Conservation (phyloP, 2,329 filamentous ascomycete genomes). For the Tolypocladium endophyticum region DNA sequence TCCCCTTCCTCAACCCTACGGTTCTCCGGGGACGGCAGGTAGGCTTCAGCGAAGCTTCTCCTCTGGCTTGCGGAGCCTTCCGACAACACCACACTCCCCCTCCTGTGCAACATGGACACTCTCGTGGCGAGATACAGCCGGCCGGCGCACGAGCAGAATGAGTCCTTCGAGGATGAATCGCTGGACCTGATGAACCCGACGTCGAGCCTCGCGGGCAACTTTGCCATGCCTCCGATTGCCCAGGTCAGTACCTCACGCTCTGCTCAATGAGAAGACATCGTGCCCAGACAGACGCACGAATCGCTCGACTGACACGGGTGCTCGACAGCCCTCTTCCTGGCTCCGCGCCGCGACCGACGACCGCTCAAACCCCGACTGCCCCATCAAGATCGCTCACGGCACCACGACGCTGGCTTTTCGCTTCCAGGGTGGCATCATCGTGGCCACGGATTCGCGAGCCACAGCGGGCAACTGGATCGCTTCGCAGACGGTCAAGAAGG, state of each 20-base stretch:
- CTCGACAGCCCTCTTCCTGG: slow-evolving; percentile 70
- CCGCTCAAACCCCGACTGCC: slow-evolving; percentile 89
- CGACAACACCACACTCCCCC: neutral
- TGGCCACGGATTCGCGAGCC: slow-evolving; percentile 93
- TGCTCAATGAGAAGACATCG: neutral
- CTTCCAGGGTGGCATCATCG: slow-evolving; percentile 97
- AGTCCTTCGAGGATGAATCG: slow-evolving; percentile 61
- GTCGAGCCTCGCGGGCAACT: slow-evolving; percentile 78
- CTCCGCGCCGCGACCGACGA: slow-evolving; percentile 96
- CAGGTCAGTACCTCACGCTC: slow-evolving; percentile 44
- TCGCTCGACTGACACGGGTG: neutral
- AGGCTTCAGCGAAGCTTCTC: neutral
- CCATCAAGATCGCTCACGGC: slow-evolving; percentile 98
- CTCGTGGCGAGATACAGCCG: slow-evolving; percentile 88
- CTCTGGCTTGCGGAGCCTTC: neutral
- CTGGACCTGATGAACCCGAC: slow-evolving; percentile 62
- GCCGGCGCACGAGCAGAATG: slow-evolving; percentile 60
- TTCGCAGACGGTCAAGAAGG: slow-evolving; percentile 99
- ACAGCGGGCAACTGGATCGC: slow-evolving; percentile 99
- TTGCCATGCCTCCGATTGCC: slow-evolving; percentile 86
- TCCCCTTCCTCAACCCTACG: neutral
- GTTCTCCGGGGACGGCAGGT: neutral
- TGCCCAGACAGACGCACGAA: neutral
- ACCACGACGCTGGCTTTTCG: slow-evolving; percentile 96
- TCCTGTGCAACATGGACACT: slow-evolving; percentile 60